Evolutionary conservation across 1,139 yeast species (phyloP).

Genomic region (Candida pseudoviswanathii): DNA sequence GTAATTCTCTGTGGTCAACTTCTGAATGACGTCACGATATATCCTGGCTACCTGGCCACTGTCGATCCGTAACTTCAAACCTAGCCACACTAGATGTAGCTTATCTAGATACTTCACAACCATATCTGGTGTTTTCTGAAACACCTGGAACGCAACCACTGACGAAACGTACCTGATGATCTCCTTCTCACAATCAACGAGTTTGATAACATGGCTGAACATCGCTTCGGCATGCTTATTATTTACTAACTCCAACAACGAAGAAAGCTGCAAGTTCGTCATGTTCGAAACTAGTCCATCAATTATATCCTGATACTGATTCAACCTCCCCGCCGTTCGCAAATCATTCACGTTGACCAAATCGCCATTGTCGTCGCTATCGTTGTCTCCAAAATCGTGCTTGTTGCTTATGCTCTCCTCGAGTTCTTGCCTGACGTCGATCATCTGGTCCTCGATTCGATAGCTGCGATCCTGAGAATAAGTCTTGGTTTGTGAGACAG

Average conservation of each 20-base stretch:
- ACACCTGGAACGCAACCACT: slow-evolving; percentile 1
- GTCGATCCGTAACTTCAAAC: not conserved
- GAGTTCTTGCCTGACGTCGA: slow-evolving; percentile 9
- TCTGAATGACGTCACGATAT: slow-evolving; percentile 1
- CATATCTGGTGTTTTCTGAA: not conserved
- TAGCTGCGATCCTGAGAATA: slow-evolving; percentile 28
- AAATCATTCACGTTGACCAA: slow-evolving; percentile 23
- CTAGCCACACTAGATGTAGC: not conserved
- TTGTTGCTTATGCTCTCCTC: slow-evolving; percentile 12
- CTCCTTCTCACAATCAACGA: not conserved
- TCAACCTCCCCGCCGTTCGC: slow-evolving; percentile 11
- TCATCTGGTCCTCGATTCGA: slow-evolving; percentile 18
- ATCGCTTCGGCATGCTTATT: not conserved
- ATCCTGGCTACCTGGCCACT: slow-evolving; percentile 1
- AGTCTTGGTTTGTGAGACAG: slow-evolving; percentile 8
- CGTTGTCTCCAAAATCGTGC: slow-evolving; percentile 15
- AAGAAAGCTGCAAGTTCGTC: slow-evolving; percentile 4
- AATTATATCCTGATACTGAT: slow-evolving; percentile 18
- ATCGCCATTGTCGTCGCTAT: slow-evolving; percentile 7
- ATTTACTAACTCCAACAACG: slow-evolving; percentile 12
- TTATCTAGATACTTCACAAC: not conserved
- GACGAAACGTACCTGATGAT: not conserved
- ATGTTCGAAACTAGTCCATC: slow-evolving; percentile 20
- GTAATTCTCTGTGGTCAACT: not conserved
- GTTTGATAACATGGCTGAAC: not conserved